Conservation (phyloP, 352 stramenopile genomes). For the Pythium biforme region DNA sequence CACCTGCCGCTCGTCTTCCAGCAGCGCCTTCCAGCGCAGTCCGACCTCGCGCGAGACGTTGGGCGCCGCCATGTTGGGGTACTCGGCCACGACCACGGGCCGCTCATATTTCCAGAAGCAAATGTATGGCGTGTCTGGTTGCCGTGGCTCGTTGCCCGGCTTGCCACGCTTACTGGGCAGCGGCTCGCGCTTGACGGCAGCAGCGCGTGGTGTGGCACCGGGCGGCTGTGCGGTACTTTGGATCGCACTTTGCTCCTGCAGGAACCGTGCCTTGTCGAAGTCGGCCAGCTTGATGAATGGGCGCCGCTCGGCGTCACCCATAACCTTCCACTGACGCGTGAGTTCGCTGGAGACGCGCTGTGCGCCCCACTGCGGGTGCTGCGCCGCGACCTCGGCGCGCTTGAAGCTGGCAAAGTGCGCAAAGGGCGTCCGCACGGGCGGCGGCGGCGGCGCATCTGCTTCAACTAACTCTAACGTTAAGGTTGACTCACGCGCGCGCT, state of each 20-base stretch:
- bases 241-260: conserved; percentile 28
- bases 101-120: conserved; percentile 60
- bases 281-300: conserved; percentile 56
- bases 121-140: conserved; percentile 62
- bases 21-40: conserved; percentile 44
- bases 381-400: conserved; percentile 31
- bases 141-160: conserved; percentile 39
- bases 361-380: conserved; percentile 41
- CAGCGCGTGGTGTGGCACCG: neutral
- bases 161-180: conserved; percentile 39
- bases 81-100: conserved; percentile 37
- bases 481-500: neutral
- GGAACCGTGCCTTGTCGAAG: conserved; percentile 55
- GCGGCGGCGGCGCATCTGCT: conserved; percentile 1
- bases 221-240: conserved; percentile 20
- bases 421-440: conserved; percentile 44
- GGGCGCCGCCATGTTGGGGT: conserved; percentile 37
- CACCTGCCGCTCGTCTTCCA: conserved; percentile 37
- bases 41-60: conserved; percentile 55
- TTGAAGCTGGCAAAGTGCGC: conserved; percentile 45
- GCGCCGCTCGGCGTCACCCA: conserved; percentile 38
- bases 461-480: neutral
- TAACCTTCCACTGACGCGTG: conserved; percentile 48
- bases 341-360: conserved; percentile 53
- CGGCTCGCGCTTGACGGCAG: neutral